phyloP scores from a whole-genome alignment of 345 rosid genomes.

The Brassica cretica region DNA sequence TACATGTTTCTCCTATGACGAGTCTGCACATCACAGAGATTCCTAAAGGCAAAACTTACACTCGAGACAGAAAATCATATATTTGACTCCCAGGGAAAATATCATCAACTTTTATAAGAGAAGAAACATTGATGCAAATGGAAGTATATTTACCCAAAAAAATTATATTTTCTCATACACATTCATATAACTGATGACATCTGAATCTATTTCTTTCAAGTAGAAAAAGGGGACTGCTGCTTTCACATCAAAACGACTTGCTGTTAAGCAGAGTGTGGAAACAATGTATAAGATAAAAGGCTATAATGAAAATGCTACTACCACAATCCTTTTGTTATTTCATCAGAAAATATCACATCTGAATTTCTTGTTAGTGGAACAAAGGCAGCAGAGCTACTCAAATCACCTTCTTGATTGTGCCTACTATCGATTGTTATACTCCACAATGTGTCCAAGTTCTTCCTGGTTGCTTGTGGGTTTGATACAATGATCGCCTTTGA shows the following conservation, averaged over 20 bases:
- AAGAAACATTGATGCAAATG: neutral
- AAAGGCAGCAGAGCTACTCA: conserved; percentile 35
- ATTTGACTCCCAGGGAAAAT: neutral
- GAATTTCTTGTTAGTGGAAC: conserved; percentile 54
- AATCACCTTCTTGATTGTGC: conserved; percentile 31
- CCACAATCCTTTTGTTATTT: conserved; percentile 26
- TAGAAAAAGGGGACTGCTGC: neutral
- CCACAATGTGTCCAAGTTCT: conserved; percentile 53
- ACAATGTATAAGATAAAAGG: neutral
- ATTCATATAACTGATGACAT: neutral
- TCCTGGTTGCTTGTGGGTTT: conserved; percentile 30
- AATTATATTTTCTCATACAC: conserved; percentile 12
- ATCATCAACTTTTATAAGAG: neutral
- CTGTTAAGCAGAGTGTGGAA: neutral
- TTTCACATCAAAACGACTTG: neutral
- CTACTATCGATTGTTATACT: conserved; percentile 50
- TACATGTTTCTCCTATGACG: conserved; percentile 6
- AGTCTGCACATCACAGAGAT: neutral
- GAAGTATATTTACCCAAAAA: conserved; percentile 22
- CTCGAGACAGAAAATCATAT: conserved; percentile 3
- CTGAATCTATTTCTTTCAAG: conserved; percentile 13
- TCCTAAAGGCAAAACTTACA: conserved; percentile 8
- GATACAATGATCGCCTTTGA: conserved; percentile 49
- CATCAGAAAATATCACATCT: conserved; percentile 47
- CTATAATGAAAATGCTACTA: conserved; percentile 7